These are phyloP conservation scores for Russula lepida DNA, from an alignment of 768 basidiomycete genomes.

Conservation along the genomic window DNA sequence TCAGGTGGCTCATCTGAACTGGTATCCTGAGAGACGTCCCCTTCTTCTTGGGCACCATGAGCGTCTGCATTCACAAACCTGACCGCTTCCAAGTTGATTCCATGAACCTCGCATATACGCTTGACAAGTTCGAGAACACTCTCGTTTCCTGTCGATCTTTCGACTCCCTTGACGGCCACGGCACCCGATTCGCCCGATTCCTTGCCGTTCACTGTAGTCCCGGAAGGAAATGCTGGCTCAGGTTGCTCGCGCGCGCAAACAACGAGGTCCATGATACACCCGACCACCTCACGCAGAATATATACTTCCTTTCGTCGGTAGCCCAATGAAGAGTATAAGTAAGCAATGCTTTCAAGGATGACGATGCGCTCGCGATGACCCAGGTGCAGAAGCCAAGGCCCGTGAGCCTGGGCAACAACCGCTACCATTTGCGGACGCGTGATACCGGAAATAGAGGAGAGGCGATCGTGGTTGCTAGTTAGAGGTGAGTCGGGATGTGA, in stretches of 20 bases:
- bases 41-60: slow-evolving; percentile 2
- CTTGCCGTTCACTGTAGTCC: slow-evolving; percentile 36
- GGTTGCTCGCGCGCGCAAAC: slow-evolving; percentile 76
- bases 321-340: slow-evolving; percentile 71
- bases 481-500: slow-evolving; percentile 35
- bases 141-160: slow-evolving; percentile 71
- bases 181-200: slow-evolving; percentile 36
- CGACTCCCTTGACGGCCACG: slow-evolving; percentile 64
- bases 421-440: slow-evolving; percentile 58
- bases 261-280: slow-evolving; percentile 74
- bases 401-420: slow-evolving; percentile 65
- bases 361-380: slow-evolving; percentile 67
- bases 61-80: slow-evolving; percentile 31
- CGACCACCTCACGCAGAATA: slow-evolving; percentile 76
- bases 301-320: slow-evolving; percentile 85
- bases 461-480: slow-evolving; percentile 45
- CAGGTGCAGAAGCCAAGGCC: slow-evolving; percentile 80
- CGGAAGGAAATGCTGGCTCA: slow-evolving; percentile 35
- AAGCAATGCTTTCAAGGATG: slow-evolving; percentile 60
- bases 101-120: slow-evolving; percentile 69
- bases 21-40: slow-evolving; percentile 25
- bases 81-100: slow-evolving; percentile 72
- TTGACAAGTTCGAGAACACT: slow-evolving; percentile 70
- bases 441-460: slow-evolving; percentile 62
- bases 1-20: slow-evolving; percentile 35